Percentiles rank a stretch among this genome's conserved stretches.
Evolutionary conservation across 352 stramenopile genomes (phyloP).

Genomic region (Globisporangium paddicum): DNA sequence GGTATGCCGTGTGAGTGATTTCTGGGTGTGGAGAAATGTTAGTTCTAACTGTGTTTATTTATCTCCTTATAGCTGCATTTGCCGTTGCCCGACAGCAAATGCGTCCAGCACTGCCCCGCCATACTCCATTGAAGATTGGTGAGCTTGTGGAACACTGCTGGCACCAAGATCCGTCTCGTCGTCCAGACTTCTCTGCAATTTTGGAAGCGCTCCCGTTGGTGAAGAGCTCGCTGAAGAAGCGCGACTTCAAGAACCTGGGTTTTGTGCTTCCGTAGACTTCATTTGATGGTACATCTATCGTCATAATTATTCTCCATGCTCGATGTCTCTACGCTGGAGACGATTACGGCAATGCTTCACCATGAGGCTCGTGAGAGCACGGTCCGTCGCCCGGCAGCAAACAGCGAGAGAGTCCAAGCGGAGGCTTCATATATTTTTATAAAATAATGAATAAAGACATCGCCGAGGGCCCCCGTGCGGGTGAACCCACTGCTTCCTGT

Average conservation of each 20-base stretch:
- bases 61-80: conserved; percentile 51
- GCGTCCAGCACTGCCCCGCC: conserved; percentile 77
- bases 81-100: conserved; percentile 80
- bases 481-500: neutral
- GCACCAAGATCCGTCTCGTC: conserved; percentile 71
- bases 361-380: neutral
- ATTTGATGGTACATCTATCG: conserved; percentile 1
- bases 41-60: conserved; percentile 2
- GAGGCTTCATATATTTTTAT: conserved; percentile 2
- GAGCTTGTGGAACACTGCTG: conserved; percentile 83
- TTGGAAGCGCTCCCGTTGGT: conserved; percentile 76
- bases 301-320: conserved; percentile 13
- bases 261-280: conserved; percentile 38
- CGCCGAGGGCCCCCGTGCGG: neutral
- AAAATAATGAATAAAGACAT: conserved; percentile 9
- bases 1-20: conserved; percentile 20
- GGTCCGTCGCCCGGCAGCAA: neutral
- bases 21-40: neutral
- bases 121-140: conserved; percentile 78
- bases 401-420: neutral
- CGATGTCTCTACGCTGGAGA: neutral
- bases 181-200: conserved; percentile 72
- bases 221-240: conserved; percentile 77
- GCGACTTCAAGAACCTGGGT: conserved; percentile 83
- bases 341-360: neutral